These are phyloP conservation scores for Syncephalastrum contaminatum DNA, from an alignment of 371 early-diverging fungal species.

Conservation along the genomic window DNA sequence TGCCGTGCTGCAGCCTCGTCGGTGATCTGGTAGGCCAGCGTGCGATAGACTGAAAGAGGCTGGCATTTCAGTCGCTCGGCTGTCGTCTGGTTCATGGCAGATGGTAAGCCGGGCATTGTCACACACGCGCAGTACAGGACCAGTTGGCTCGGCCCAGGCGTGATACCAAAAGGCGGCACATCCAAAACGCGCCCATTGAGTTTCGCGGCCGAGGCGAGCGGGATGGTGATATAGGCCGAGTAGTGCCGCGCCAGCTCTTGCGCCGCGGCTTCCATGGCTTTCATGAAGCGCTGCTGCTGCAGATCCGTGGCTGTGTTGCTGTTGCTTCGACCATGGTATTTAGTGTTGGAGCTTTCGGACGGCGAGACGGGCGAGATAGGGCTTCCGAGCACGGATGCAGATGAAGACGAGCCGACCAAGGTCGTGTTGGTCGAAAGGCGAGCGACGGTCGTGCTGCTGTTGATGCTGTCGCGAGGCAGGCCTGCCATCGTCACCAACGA, in stretches of 20 bases:
- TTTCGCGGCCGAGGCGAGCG: slow-evolving; percentile 22
- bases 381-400: too few relatives aligned
- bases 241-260: slow-evolving; percentile 10
- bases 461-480: too few relatives aligned
- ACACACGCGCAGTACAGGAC: slow-evolving; percentile 37
- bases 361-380: too few relatives aligned
- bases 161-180: slow-evolving; percentile 35
- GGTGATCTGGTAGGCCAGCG: slow-evolving; percentile 23
- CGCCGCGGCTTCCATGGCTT: slow-evolving; percentile 23
- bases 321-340: background rate
- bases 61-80: slow-evolving; percentile 33
- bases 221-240: slow-evolving; percentile 18
- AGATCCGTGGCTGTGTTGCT: background rate
- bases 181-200: slow-evolving; percentile 32
- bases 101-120: slow-evolving; percentile 25
- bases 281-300: slow-evolving; percentile 13
- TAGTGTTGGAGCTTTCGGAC: too few relatives aligned
- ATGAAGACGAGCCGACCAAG: slow-evolving; percentile 2
- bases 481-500: too few relatives aligned
- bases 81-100: slow-evolving; percentile 34
- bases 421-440: background rate
- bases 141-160: slow-evolving; percentile 33
- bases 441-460: too few relatives aligned
- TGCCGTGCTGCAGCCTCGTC: slow-evolving; percentile 23
- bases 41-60: slow-evolving; percentile 31